Evolutionary conservation across 2,329 filamentous ascomycete species (phyloP), one percentile per base, ranked within the genome.

Genomic region (Nemania bipapillata): DNA sequence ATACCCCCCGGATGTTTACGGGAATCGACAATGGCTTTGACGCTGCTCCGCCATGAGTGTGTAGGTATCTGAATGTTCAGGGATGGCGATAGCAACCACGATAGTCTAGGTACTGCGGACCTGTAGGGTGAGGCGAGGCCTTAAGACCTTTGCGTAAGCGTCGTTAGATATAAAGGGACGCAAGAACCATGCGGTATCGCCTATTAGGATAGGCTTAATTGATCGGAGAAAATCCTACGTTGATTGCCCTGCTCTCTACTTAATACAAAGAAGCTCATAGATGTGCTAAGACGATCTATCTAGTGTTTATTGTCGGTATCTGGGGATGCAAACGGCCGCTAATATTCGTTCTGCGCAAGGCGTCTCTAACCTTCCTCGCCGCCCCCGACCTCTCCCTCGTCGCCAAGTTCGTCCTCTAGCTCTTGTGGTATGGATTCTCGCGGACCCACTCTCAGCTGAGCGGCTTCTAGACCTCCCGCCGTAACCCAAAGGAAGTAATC

Each of bases 401-500:
- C 85, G 2, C 83, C 86, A 0, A 86, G 78, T 74, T 85, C 73
- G 8, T 70, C 72, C 71, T 85, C 80, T 54, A 87, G 42, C 76
- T 82, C 77, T 69, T 79, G 74, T 35, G 79, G 78, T 67, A 81
- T 73, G 68, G 80, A 78, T 58, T 84, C 80, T 26, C 80, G 77
- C 72, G 81, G 81, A n/a, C 81, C 81, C 1, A 75, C 74, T 30
- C 82, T 79, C 70, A 83, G 81, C 70, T 86, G 85, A 0, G 89
- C 87, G 6, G 87, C 89, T 45, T 87, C 81, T 53, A 93, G 83
- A 2, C 91, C 91, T 8, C 86, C 88, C 0, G 91, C 90, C 0
- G 91, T 92, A 56, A 92, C 83, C 86, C 91, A 94, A 54, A 93
- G 82, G 82, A 93, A 94, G 77, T 89, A 89, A 74, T 90, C 87